These are phyloP conservation scores for Leccinum subgranulosum DNA, from an alignment of 768 basidiomycete genomes.

Conservation along the genomic window DNA sequence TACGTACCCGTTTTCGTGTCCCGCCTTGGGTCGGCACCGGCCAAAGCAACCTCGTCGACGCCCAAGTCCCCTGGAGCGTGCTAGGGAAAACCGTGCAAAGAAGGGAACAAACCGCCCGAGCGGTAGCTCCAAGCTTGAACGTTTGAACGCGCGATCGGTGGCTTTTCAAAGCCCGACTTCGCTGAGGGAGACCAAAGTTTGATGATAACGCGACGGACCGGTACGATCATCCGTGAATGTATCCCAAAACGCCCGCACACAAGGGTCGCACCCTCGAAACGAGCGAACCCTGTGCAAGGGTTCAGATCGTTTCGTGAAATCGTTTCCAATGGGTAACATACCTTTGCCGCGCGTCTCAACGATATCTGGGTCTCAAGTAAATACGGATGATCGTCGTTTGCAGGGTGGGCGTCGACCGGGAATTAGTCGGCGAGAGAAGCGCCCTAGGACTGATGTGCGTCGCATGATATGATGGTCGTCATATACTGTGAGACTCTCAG, in stretches of 20 bases:
- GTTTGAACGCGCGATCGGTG: neutral
- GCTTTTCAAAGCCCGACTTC: neutral
- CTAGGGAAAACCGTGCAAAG: neutral
- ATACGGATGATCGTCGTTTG: constrained; percentile 7
- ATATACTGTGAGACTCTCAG: neutral
- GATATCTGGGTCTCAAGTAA: neutral
- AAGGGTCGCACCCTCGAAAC: neutral
- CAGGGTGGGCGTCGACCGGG: neutral
- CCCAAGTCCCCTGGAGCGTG: neutral
- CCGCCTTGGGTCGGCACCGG: neutral
- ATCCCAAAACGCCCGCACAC: neutral
- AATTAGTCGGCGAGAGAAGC: neutral
- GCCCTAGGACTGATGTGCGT: neutral
- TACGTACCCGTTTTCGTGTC: neutral
- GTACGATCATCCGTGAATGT: constrained; percentile 1
- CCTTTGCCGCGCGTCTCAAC: neutral
- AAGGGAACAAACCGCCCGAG: neutral
- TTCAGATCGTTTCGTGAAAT: neutral
- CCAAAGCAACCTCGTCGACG: neutral
- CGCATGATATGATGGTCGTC: neutral
- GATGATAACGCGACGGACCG: neutral
- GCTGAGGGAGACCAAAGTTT: neutral
- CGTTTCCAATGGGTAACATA: neutral
- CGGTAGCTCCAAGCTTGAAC: no score
- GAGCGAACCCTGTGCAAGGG: neutral